Evolutionary conservation across 495 filamentous ascomycete species (phyloP), one percentile per base, ranked within the genome.

Genomic region (Aspergillus ostianus): DNA sequence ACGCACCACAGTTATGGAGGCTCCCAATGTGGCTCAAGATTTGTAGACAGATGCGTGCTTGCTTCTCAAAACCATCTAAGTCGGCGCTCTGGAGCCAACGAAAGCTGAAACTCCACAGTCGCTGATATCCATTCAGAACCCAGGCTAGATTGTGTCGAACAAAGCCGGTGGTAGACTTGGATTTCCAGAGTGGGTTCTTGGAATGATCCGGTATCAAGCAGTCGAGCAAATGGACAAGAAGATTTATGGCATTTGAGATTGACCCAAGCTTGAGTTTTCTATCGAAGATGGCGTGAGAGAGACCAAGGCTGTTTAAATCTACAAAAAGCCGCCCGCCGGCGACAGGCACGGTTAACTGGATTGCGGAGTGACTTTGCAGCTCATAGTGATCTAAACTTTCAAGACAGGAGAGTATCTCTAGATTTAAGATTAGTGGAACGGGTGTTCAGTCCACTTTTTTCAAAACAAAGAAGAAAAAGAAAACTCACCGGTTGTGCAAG

Each of bases 341-440:
- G 10, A 62, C 60, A 7, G 73, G 75, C 32, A 78, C 52, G 23
- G 55, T 63, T 30, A 73, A 23, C 4, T 58, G 67, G 46, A 51
- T 29, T n/a, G 41, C 18, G 45, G 32, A 58, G 20, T 46, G 32
- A 48, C 51, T 46, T 41, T 47, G 58, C 41, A 48, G 50, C 17
- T 50, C 52, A 9, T 49, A 58, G 21, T 29, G 20, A 26, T 59
- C 60, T 6, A 61, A 55, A 21, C 45, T 45, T 59, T 79, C 77
- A 10, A 79, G 60, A 6, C 67, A 69, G 44, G 59, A 56, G 20
- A 80, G 46, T n/a, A 78, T 69, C 54, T 79, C 77, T 80, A 55
- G 12, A 27, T 12, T 7, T 7, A 48, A 26, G 23, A 29, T 47
- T 26, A 23, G 49, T 76, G 54, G 75, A 65, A 57, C 21, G 23